A percentile compares a stretch with the other conserved stretches of the same genome.
Conservation (phyloP, 2,329 filamentous ascomycete species). For the Emericellopsis cladophorae region DNA sequence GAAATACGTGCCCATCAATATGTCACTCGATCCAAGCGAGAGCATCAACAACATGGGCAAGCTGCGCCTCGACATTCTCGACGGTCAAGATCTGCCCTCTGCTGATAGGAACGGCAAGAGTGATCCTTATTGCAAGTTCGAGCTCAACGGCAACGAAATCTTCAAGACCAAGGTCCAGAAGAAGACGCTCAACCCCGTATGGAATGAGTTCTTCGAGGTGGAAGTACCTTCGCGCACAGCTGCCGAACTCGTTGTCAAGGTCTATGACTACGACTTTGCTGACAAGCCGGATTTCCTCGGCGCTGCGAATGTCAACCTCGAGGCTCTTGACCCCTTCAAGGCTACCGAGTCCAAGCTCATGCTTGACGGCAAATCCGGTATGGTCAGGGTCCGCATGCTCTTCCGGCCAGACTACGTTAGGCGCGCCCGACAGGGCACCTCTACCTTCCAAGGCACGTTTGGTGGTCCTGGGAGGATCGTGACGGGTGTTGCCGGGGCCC, state of each 20-base stretch:
- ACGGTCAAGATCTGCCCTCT: conserved; percentile 76
- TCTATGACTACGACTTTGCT: conserved; percentile 95
- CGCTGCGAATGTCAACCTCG: conserved; percentile 60
- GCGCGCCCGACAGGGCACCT: conserved; percentile 75
- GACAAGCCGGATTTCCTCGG: conserved; percentile 91
- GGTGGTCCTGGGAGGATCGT: conserved; percentile 80
- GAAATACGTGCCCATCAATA: conserved; percentile 88
- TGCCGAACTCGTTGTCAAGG: conserved; percentile 68
- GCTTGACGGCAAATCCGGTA: conserved; percentile 83
- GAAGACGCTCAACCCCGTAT: conserved; percentile 87
- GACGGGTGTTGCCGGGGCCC: conserved; percentile 65
- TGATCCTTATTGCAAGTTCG: conserved; percentile 93
- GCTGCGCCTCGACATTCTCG: conserved; percentile 83
- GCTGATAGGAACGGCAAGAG: conserved; percentile 95
- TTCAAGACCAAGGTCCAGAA: conserved; percentile 95
- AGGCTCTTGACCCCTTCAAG: conserved; percentile 73
- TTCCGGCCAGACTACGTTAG: conserved; percentile 92
- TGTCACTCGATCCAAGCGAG: conserved; percentile 86
- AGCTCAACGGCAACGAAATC: conserved; percentile 75
- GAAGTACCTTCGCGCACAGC: conserved; percentile 72
- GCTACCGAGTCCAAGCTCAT: conserved; percentile 61
- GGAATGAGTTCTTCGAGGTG: conserved; percentile 94
- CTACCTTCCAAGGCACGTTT: conserved; percentile 88
- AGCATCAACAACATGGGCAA: conserved; percentile 99
- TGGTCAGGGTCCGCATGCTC: conserved; percentile 68